Evolutionary conservation across 2,329 filamentous ascomycete genomes (phyloP).

Genomic region (Trichoderma oligosporum): DNA sequence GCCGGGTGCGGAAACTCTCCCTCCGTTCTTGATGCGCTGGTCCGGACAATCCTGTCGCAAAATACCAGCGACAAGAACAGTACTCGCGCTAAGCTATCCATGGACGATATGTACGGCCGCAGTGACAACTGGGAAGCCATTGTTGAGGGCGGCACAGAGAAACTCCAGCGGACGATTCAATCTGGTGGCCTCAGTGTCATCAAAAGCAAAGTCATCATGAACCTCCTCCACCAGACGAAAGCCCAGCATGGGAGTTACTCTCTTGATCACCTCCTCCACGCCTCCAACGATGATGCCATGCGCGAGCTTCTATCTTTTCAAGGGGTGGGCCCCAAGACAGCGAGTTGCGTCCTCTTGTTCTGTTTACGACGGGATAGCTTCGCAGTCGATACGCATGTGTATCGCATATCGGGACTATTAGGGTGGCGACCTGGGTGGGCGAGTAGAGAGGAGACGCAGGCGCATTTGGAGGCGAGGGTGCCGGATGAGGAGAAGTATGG

Average conservation of each 20-base stretch:
- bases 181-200: constrained; percentile 65
- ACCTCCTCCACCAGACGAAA: constrained; percentile 62
- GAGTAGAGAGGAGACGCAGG: constrained; percentile 44
- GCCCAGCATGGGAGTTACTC: constrained; percentile 41
- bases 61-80: constrained; percentile 55
- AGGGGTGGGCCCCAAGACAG: constrained; percentile 54
- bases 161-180: constrained; percentile 59
- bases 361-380: constrained; percentile 47
- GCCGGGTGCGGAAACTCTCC: constrained; percentile 58
- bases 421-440: constrained; percentile 45
- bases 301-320: constrained; percentile 47
- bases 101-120: constrained; percentile 43
- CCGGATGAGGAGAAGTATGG: constrained; percentile 49
- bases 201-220: constrained; percentile 71
- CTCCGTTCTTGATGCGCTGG: constrained; percentile 50
- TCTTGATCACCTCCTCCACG: constrained; percentile 46
- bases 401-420: constrained; percentile 46
- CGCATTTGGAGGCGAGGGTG: constrained; percentile 47
- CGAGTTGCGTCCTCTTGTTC: constrained; percentile 51
- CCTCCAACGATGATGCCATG: constrained; percentile 46
- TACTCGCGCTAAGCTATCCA: constrained; percentile 53
- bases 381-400: constrained; percentile 53
- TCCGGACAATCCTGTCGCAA: constrained; percentile 51
- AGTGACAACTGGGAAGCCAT: constrained; percentile 44
- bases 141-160: constrained; percentile 36